Conservation (phyloP, 2,329 filamentous ascomycete genomes). For the Calonectria pseudoreteaudii region DNA sequence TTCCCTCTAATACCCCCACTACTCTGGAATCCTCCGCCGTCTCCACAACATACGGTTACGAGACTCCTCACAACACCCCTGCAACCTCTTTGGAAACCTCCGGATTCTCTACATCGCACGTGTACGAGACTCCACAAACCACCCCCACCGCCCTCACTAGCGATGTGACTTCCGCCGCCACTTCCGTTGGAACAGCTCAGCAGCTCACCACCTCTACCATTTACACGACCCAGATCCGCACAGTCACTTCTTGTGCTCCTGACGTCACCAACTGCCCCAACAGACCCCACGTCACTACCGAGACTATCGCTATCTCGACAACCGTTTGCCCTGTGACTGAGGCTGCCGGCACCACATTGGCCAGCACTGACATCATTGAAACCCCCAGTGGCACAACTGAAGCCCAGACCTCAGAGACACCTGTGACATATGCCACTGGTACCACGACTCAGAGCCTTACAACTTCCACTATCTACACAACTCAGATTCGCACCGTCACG, state of each 20-base stretch:
- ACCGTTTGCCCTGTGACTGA: not conserved
- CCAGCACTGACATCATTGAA: not conserved
- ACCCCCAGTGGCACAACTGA: not conserved
- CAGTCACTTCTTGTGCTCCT: slow-evolving; percentile 20
- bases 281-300: not conserved
- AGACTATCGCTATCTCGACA: not conserved
- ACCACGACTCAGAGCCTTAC: slow-evolving; percentile 31
- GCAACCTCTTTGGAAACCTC: not conserved
- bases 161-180: not conserved
- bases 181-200: slow-evolving; percentile 22
- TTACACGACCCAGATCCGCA: slow-evolving; percentile 27
- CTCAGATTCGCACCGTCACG: slow-evolving; percentile 44
- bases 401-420: not conserved
- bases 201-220: slow-evolving; percentile 32
- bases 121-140: slow-evolving; percentile 6
- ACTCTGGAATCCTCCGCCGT: not conserved
- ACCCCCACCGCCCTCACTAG: not conserved
- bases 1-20: not conserved
- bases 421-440: not conserved
- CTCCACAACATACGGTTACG: not conserved
- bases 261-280: slow-evolving; percentile 1
- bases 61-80: not conserved
- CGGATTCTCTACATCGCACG: not conserved
- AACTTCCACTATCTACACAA: slow-evolving; percentile 49
- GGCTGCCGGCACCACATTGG: not conserved